Base-by-base conservation (phyloP, 345 rosid species). In the Noccaea bulbosa region DNA sequence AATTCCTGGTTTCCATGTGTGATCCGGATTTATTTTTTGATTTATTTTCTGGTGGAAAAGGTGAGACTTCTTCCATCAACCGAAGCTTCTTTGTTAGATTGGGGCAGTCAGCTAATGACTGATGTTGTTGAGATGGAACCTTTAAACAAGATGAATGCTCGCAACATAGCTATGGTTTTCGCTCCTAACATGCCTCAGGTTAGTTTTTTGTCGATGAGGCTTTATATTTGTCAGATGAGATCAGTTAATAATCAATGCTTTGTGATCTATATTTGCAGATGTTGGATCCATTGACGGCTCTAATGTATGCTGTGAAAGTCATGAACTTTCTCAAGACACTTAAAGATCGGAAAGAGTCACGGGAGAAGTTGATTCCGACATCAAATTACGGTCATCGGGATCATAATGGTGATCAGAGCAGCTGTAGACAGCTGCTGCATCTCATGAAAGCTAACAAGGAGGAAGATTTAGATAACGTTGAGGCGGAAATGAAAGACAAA, bases 171-270 rank as follows among this genome's bases (percentile, higher is more conserved):
- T 0, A 88, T 95, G 87, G 98, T 95, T 46, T 95, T 95, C 12
- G 98, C 99, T 32, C 99, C 99, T 65, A 95, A 95, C 87, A 95
- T 94, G 99, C 89, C 99, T 61, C 96, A 95, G 78, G 99, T 91
- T 76, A 80, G 86, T 78, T 15, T 49, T 3, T 49, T 0, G 12
- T 57, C 0, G 9, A 64, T 37, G 33, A 46, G 37, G 45, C 39
- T 55, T 14, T 44, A 4, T 24, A 38, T 64, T 35, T 58, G 65
- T 20, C 8, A 37, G 14, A 57, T 58, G 67, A 50, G 2, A 63
- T 62, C 59, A 39, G 30, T 27, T 27, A 4, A 2, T 27, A 27
- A 75, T 70, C 57, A 54, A 51, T 12, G 8, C 7, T 50, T 8
- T 44, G 54, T 48, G 40, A 39, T 2, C 30, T 14, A 27, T 14